phyloP scores from a whole-genome alignment of 2,329 filamentous ascomycete species.

The Aureobasidium namibiae region DNA sequence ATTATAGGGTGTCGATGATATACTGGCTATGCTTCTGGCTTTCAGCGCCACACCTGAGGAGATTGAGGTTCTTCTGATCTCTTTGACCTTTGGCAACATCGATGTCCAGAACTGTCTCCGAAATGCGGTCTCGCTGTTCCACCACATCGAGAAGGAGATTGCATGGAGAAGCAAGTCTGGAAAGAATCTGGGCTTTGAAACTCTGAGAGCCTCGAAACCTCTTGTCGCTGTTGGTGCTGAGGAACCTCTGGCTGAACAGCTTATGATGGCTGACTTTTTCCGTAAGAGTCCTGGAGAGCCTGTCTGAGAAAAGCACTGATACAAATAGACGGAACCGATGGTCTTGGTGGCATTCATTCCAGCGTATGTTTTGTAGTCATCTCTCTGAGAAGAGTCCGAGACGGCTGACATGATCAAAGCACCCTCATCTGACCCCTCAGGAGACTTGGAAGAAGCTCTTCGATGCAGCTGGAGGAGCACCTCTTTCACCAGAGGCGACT shows the following conservation, averaged over 20 bases:
- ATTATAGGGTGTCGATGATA: constrained; percentile 70
- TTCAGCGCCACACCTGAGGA: constrained; percentile 75
- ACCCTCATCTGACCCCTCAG: constrained; percentile 39
- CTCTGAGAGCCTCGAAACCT: constrained; percentile 62
- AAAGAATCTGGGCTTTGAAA: constrained; percentile 60
- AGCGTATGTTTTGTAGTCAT: constrained; percentile 26
- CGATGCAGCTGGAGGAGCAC: constrained; percentile 23
- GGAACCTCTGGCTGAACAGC: constrained; percentile 74
- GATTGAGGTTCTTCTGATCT: constrained; percentile 76
- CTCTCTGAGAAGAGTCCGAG: background rate
- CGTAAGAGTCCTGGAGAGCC: constrained; percentile 48
- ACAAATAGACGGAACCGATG: constrained; percentile 37
- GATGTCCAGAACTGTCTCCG: constrained; percentile 76
- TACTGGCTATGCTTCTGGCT: constrained; percentile 79
- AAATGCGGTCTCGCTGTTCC: constrained; percentile 84
- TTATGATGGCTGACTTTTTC: constrained; percentile 65
- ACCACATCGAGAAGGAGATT: constrained; percentile 83
- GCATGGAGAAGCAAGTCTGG: constrained; percentile 69
- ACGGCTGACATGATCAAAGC: constrained; percentile 23
- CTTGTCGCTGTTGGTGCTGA: constrained; percentile 75
- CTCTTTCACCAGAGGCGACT: constrained; percentile 16
- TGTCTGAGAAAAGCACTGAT: constrained; percentile 9
- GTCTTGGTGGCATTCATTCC: constrained; percentile 41
- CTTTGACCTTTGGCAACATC: constrained; percentile 90
- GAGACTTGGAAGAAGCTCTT: constrained; percentile 43